phyloP scores from a whole-genome alignment of 768 basidiomycete genomes.

The Tricholoma flavovirens region DNA sequence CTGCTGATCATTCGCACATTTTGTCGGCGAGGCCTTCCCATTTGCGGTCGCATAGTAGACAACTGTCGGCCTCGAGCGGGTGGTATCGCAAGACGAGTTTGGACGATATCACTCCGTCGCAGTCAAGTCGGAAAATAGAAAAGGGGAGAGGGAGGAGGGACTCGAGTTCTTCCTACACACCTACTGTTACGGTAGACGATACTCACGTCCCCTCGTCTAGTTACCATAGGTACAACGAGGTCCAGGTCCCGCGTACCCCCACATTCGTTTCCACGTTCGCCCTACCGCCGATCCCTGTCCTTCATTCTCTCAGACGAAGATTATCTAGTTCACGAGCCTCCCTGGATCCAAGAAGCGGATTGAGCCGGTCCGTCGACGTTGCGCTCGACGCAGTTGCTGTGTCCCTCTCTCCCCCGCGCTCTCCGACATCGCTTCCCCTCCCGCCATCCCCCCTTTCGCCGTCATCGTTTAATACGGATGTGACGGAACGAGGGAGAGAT shows the following conservation, averaged over 20 bases:
- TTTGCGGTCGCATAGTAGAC: neutral
- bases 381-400: neutral
- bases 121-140: neutral
- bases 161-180: constrained; percentile 10
- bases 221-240: constrained; percentile 16
- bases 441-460: neutral
- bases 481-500: neutral
- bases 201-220: constrained; percentile 21
- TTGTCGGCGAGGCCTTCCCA: neutral
- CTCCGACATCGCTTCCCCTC: neutral
- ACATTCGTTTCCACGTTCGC: too few species aligned
- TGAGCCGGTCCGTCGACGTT: neutral
- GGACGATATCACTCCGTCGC: constrained; percentile 12
- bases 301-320: neutral
- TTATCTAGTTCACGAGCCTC: neutral
- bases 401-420: too few species aligned
- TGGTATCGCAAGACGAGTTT: constrained; percentile 20
- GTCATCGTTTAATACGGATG: neutral
- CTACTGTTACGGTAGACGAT: constrained; percentile 23
- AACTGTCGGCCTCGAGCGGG: neutral
- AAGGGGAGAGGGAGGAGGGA: neutral
- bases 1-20: neutral
- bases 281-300: neutral
- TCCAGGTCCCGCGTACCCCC: constrained; percentile 30
- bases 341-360: neutral